Percentiles rank a stretch among this genome's conserved stretches.
Evolutionary conservation across 164 flowering plant species (phyloP).

Genomic region (Kalanchoe fedtschenkoi): DNA sequence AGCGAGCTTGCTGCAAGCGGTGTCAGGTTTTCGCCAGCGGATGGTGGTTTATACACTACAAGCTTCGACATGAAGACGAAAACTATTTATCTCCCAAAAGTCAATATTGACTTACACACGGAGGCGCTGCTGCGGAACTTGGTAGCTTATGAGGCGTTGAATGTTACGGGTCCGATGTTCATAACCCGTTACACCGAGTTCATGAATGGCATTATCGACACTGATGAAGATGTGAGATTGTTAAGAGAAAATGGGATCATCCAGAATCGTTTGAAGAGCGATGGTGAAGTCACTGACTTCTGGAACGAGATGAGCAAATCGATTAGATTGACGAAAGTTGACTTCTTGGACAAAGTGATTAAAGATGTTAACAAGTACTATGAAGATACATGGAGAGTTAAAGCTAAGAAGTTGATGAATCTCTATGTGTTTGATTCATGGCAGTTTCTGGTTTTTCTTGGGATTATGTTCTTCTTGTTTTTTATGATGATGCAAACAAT

Average conservation of each 20-base stretch:
- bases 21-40: conserved; percentile 19
- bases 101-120: conserved; percentile 31
- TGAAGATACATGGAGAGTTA: conserved; percentile 37
- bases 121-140: conserved; percentile 53
- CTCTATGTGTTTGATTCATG: conserved; percentile 41
- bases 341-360: conserved; percentile 39
- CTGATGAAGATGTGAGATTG: conserved; percentile 42
- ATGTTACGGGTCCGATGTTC: conserved; percentile 37
- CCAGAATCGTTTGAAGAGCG: conserved; percentile 53
- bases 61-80: conserved; percentile 19
- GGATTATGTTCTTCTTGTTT: conserved; percentile 29
- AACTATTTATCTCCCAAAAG: conserved; percentile 26
- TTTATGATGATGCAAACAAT: conserved; percentile 32
- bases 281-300: conserved; percentile 40
- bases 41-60: conserved; percentile 19
- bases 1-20: conserved; percentile 23
- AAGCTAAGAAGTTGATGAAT: conserved; percentile 20
- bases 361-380: conserved; percentile 57
- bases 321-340: conserved; percentile 45
- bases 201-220: conserved; percentile 66
- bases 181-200: conserved; percentile 54
- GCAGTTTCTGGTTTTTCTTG: conserved; percentile 36
- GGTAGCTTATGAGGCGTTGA: conserved; percentile 54
- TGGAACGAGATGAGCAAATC: conserved; percentile 76
- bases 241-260: conserved; percentile 51